Evolutionary conservation across 1,139 yeast species (phyloP).

Genomic region (Kluyveromyces sp.): DNA sequence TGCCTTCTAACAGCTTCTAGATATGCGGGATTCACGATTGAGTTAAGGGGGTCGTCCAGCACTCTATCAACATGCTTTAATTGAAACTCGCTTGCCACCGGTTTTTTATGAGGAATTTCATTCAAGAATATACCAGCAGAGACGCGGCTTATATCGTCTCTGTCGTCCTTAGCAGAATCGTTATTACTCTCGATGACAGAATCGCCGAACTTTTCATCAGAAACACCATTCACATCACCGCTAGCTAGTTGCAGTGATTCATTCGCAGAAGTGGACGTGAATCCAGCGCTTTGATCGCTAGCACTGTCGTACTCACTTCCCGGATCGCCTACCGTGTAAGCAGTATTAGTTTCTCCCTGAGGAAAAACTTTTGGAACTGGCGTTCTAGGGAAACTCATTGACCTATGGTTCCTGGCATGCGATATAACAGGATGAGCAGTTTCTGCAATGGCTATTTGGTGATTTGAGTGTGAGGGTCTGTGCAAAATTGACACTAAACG

Average conservation of each 20-base stretch:
- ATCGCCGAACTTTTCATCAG: too few species aligned
- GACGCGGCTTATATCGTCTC: slow-evolving; percentile 14
- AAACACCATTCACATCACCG: slow-evolving; percentile 8
- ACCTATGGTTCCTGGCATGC: neutral
- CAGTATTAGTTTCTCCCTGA: slow-evolving; percentile 10
- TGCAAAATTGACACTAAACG: neutral
- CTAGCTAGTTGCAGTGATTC: neutral
- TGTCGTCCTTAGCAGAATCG: slow-evolving; percentile 14
- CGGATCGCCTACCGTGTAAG: slow-evolving; percentile 16
- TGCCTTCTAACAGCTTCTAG: neutral
- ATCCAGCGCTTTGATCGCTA: slow-evolving; percentile 9
- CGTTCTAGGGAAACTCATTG: slow-evolving; percentile 6
- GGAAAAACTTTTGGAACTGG: slow-evolving; percentile 8
- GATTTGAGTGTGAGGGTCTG: neutral
- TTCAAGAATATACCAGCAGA: slow-evolving; percentile 11
- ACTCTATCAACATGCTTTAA: slow-evolving; percentile 7
- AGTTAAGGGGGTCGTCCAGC: neutral
- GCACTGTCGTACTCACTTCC: slow-evolving; percentile 12
- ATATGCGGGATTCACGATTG: neutral
- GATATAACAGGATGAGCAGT: neutral
- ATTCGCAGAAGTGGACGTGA: too few species aligned
- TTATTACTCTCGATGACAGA: slow-evolving; percentile 10
- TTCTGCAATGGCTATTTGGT: neutral
- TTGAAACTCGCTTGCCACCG: slow-evolving; percentile 7
- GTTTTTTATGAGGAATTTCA: slow-evolving; percentile 10